Conservation (phyloP, 352 stramenopile genomes). For the Phytopythium sindhum region DNA sequence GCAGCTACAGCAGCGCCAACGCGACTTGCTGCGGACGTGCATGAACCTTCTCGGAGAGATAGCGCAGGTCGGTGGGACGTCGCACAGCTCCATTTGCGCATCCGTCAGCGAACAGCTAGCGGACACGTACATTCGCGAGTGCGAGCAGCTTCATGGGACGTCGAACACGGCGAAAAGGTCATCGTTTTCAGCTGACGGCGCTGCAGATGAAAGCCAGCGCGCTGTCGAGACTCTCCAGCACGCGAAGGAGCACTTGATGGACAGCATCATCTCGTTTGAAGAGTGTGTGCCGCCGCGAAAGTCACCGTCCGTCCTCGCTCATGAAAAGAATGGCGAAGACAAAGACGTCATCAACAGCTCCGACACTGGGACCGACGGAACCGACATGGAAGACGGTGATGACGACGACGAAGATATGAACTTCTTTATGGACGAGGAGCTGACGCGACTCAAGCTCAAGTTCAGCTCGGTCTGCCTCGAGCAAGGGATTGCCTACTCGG, state of each 20-base stretch:
- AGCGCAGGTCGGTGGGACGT: constrained; percentile 43
- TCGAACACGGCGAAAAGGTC: constrained; percentile 9
- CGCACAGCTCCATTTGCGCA: constrained; percentile 74
- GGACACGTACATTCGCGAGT: constrained; percentile 77
- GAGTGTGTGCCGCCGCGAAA: constrained; percentile 39
- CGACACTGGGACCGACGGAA: not conserved
- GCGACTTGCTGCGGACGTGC: constrained; percentile 73
- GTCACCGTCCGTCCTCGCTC: not conserved
- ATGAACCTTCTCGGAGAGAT: constrained; percentile 76
- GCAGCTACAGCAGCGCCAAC: constrained; percentile 68
- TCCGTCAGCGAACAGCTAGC: constrained; percentile 79
- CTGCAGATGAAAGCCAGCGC: constrained; percentile 11
- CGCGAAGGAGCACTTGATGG: constrained; percentile 58
- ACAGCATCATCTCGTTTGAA: constrained; percentile 74
- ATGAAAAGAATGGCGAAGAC: constrained; percentile 13
- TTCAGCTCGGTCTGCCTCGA: constrained; percentile 71
- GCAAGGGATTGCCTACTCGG: constrained; percentile 38
- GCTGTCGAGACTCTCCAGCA: constrained; percentile 36
- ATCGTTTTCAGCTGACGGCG: not conserved
- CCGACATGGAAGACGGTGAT: constrained; percentile 14
- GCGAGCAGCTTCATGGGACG: constrained; percentile 22
- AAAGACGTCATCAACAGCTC: not conserved
- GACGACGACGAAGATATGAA: constrained; percentile 15
- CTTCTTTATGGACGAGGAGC: constrained; percentile 78
- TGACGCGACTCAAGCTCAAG: constrained; percentile 68